Evolutionary conservation across 2,329 filamentous ascomycete species (phyloP), one percentile per base, ranked within the genome.

Genomic region (Penicillium concentricum): DNA sequence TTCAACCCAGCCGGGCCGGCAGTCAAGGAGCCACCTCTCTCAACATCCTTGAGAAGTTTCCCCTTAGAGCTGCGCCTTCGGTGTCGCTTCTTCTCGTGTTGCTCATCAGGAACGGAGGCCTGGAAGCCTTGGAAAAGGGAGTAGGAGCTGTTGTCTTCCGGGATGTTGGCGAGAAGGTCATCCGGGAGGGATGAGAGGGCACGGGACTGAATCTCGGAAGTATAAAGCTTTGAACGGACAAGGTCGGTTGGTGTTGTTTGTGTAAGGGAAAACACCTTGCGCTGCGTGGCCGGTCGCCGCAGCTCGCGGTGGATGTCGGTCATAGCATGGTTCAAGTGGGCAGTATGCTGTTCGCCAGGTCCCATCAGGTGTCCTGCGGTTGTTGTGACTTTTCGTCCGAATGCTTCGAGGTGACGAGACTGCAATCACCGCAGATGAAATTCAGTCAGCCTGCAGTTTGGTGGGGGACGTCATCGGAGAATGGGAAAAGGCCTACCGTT

Each of bases 111-210:
- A 60, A 96, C 82, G 61, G 87, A 92, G 46, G 93, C 94, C 77
- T 96, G 88, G 75, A 99, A 99, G 63, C 94, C 94, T 74, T 99
- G 91, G 74, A 99, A 97, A 43, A 99, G 82, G 39, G 92, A 97
- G 78, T 96, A 99, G 16, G 87, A 81, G 75, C 90, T 95, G 22
- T 88, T 87, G 71, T 88, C 84, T 59, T 96, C 91, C 65, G 94
- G 94, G 49, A 97, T 93, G 72, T 96, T 92, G 64, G 81, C 81
- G 45, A 99, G 84, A 65, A 99, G 84, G 60, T 97, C 92, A 76
- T 99, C 93, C 48, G 94, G 87, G 35, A 99, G 81, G 71, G 90
- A 92, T 43, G 91, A 87, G 54, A 97, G 79, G 46, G 94, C 94
- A 64, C 94, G 90, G 67, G 96, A 92, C 76, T 96, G 92, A 67